Conservation (phyloP, 495 filamentous ascomycete genomes). For the Penicillium herquei region DNA sequence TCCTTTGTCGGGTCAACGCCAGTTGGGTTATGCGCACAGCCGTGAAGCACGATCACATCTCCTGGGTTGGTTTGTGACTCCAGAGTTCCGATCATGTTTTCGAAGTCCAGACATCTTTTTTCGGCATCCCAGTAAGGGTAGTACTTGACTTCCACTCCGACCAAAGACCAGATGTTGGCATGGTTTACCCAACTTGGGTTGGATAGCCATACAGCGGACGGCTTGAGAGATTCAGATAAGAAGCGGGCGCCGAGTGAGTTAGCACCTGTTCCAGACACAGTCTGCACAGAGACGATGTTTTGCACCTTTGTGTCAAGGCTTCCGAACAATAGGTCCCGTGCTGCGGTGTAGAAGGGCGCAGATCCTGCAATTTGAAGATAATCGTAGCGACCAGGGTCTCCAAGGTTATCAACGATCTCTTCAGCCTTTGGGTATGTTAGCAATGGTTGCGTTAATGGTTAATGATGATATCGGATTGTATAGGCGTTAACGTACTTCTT, state of each 20-base stretch:
- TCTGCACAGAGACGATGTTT: conserved; percentile 3
- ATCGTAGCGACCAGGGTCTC: conserved; percentile 4
- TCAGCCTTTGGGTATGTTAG: not conserved
- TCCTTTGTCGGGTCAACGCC: conserved; percentile 7
- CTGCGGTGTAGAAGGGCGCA: conserved; percentile 1
- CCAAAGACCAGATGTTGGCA: conserved; percentile 3
- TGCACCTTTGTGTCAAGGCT: not conserved
- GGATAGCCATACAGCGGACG: conserved; percentile 7
- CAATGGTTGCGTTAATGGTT: not conserved
- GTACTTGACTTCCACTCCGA: not conserved
- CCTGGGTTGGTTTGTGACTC: not conserved
- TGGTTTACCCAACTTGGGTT: conserved; percentile 10
- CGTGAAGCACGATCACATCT: conserved; percentile 4
- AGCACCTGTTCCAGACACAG: conserved; percentile 4
- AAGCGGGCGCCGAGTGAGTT: conserved; percentile 6
- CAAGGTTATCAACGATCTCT: not conserved
- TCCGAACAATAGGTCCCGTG: conserved; percentile 3
- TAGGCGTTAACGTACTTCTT: not conserved
- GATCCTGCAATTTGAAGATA: conserved; percentile 9
- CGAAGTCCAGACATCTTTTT: conserved; percentile 1
- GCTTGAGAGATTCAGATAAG: not conserved
- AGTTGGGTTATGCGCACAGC: conserved; percentile 7
- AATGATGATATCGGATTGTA: no score
- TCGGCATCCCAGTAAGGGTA: conserved; percentile 8
- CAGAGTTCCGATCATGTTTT: not conserved